Percentiles rank a stretch among this genome's conserved stretches.
These are phyloP conservation scores for Talaromyces atroroseus DNA, from an alignment of 2,329 filamentous ascomycete genomes.

Conservation along the genomic window DNA sequence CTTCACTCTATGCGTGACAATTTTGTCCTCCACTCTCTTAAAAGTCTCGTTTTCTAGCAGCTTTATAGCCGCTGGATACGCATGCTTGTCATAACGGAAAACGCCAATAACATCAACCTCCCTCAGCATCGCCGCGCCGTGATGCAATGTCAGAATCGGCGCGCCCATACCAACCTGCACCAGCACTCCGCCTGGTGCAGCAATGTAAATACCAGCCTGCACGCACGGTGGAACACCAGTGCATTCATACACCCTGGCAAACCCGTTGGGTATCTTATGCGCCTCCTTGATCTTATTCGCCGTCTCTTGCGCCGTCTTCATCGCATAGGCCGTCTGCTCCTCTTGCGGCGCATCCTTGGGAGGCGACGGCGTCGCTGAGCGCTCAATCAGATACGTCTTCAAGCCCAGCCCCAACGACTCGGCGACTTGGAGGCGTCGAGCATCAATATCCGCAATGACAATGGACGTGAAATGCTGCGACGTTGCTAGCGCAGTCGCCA, in stretches of 20 bases:
- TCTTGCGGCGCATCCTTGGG: constrained; percentile 26
- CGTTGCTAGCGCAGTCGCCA: constrained; percentile 53
- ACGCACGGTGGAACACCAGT: constrained; percentile 42
- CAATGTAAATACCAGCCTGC: constrained; percentile 42
- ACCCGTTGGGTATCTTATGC: constrained; percentile 27
- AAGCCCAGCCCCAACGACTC: constrained; percentile 31
- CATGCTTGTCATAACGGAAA: constrained; percentile 50
- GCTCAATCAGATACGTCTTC: constrained; percentile 35
- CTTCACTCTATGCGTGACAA: constrained; percentile 50
- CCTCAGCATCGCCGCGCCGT: constrained; percentile 50
- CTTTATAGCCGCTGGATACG: constrained; percentile 51
- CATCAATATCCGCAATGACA: constrained; percentile 58
- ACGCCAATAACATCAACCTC: constrained; percentile 56
- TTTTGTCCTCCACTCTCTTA: constrained; percentile 44
- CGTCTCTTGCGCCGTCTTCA: constrained; percentile 32
- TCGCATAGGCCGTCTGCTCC: constrained; percentile 28
- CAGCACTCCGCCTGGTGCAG: constrained; percentile 46
- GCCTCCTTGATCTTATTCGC: constrained; percentile 28
- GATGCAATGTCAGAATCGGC: constrained; percentile 49
- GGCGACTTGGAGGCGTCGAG: constrained; percentile 52
- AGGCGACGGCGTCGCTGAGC: constrained; percentile 25
- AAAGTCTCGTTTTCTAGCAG: constrained; percentile 48
- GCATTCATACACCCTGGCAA: constrained; percentile 43
- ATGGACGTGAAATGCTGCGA: constrained; percentile 51
- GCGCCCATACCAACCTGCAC: constrained; percentile 55